Conservation (phyloP, 1,284 basidiomycete genomes). For the Porodaedalea pini region DNA sequence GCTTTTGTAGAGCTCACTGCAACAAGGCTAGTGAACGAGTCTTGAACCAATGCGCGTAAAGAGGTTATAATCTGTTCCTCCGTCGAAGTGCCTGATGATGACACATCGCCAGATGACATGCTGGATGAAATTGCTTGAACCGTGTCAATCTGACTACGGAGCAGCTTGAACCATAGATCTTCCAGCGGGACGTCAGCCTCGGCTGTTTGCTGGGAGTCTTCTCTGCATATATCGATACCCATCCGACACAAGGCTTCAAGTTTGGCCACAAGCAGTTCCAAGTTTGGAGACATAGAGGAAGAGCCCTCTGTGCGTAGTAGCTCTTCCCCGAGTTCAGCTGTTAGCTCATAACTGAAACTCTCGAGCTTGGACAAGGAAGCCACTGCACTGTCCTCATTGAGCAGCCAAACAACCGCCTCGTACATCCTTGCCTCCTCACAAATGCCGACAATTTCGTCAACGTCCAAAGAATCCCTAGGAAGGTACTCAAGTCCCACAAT, state of each 20-base stretch:
- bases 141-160: constrained; percentile 77
- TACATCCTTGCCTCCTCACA: constrained; percentile 68
- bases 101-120: constrained; percentile 30
- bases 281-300: constrained; percentile 34
- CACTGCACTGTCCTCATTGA: constrained; percentile 63
- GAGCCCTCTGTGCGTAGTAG: constrained; percentile 35
- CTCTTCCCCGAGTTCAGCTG: constrained; percentile 46
- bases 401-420: constrained; percentile 82
- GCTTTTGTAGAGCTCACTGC: constrained; percentile 79
- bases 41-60: constrained; percentile 76
- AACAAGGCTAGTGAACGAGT: constrained; percentile 82
- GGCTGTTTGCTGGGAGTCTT: constrained; percentile 49
- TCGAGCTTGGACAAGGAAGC: constrained; percentile 69
- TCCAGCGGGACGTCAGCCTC: constrained; percentile 57
- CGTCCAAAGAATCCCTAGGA: constrained; percentile 55
- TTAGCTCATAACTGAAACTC: constrained; percentile 54
- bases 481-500: constrained; percentile 65
- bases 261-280: constrained; percentile 34
- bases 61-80: constrained; percentile 31
- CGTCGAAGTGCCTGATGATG: constrained; percentile 24
- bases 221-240: constrained; percentile 65
- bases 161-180: constrained; percentile 87
- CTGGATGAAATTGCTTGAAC: constrained; percentile 67
- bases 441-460: constrained; percentile 51
- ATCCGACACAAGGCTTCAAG: constrained; percentile 50